Evolutionary conservation across 257 asterid genomes (phyloP), one percentile per base, ranked within the genome.

Genomic region (Schizonepeta tenuifolia): DNA sequence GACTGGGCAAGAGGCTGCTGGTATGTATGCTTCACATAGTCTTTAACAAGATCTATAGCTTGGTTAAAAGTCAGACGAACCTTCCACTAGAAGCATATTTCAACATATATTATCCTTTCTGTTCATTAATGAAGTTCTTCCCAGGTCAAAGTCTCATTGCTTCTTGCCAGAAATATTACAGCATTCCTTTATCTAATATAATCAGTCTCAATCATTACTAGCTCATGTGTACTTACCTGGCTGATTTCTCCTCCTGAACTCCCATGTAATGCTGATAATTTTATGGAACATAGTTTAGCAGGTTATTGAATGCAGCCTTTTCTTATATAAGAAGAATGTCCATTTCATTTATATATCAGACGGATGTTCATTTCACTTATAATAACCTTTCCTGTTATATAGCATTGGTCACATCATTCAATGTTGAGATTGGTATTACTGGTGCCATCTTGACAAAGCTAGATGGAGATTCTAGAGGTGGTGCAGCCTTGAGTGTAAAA

Each of bases 1-100:
- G 99, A 94, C 98, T 78, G 99, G 99, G 73, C 99, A 94, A 88
- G 98, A 94, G 89, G 97, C 99, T 82, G 98, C 98, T 77, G 96
- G 98, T 90, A 85, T 73, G 40, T 55, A 71, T 65, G 38, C 61
- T 69, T 50, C 67, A 49, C 35, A 14, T 69, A 63, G 44, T 63
- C 44, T 62, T 75, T 67, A 54, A 71, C 38, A 47, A 14, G 50
- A 77, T 41, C 40, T 14, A 9, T 69, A 71, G 68, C 73, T n/a
- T 69, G 49, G 50, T 73, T 38, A 62, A 65, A 75, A 71, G 33
- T 63, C 40, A 21, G 71, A 74, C 31, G 67, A 26, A 22, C 63
- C 31, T 55, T 60, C 59, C 50, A 50, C n/a, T 31, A 51, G 20
- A 70, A 76, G 70, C 73, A 57, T 67, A 49, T 54, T n/a, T 71